Evolutionary conservation across 768 basidiomycete genomes (phyloP), one percentile per base, ranked within the genome.

Genomic region (Collybia nuda): DNA sequence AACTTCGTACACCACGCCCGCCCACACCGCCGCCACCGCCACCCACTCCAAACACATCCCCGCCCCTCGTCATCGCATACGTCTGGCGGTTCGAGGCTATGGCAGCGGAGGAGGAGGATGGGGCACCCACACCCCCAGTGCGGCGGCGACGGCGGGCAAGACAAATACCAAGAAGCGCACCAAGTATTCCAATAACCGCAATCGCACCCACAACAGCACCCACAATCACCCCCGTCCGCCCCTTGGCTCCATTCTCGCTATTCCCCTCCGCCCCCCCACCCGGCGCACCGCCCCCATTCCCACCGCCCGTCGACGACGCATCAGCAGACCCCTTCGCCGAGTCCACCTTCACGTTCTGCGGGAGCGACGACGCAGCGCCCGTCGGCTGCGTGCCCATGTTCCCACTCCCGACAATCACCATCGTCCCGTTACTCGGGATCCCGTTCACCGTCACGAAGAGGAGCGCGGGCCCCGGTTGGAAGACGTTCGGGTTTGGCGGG

Each of bases 401-500:
- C 1, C 90, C 90, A 41, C 70, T 79, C 14, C 91, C 91, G 24
- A 88, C 71, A 46, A 78, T 88, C 53, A 90, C 77, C 67, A 73
- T 77, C 17, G 78, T 75, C 7, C 84, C 90, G 48, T 81, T 81
- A 37, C 79, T 81, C 5, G 89, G 90, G n/a, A 91, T 77, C 41
- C 87, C 90, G 51, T 83, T 73, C 52, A 91, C 77, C 29, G 80
- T 82, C 51, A 90, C 83, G 62, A 83, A 91, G 51, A 90, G 46
- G 54, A 88, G 66, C 3, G 75, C 84, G 4, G 90, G 89, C 0
- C 90, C 90, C 9, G 90, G 95, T 61, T 88, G 85, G 72, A 97
- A 80, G 57, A 98, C 60, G 62, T 90, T 88, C 15, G 94, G 73
- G 68, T 90, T 92, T 0, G 90, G 88, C 0, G 91, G 93, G 8